Base-by-base conservation (phyloP, 1,284 basidiomycete genomes). In the Ustilago hordei region DNA sequence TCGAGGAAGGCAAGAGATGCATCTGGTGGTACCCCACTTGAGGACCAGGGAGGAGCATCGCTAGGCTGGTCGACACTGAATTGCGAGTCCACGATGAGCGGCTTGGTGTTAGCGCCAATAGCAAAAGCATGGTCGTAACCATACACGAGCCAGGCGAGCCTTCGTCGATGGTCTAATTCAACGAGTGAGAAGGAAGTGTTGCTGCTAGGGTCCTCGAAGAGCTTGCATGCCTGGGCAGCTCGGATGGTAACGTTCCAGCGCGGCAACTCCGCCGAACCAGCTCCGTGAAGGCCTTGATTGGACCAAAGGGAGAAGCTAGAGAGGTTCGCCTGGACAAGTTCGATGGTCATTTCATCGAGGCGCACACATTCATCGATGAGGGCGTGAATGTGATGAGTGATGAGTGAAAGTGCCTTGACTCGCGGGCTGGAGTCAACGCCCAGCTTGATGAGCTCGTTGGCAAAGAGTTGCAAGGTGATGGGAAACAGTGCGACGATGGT, bases 51-150 rank as follows among this genome's bases (percentile, higher is more conserved):
- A 9, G 71, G 61, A 0, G 68, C 67, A 38, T 75, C 71, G 55
- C 71, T 64, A 4, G 75, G 75, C 35, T 65, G 61, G 35, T 71
- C 75, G n/a, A 78, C 75, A 39, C 75, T 78, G 63, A 78, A 78
- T 23, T 78, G 75, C 35, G 75, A 70, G 15, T 78, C 75, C 48
- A 65, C 62, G 13, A 78, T 78, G 32, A 75, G 39, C 5, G 75
- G 75, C 9, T 58, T 61, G 8, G 69, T 74, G 53, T 75, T 75
- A 64, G 71, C 72, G 28, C 75, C 75, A 13, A 78, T 65, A 43
- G 75, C 71, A 41, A 68, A 78, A 3, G 71, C 68, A 15, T 75
- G 71, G 39, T 78, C 75, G 59, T 78, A 78, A 15, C 75, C 75
- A 52, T 78, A 78, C 8, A 78, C 71, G 41, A 78, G 75, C 71